Conservation (phyloP, 306 rosid species). For the Psophocarpus tetragonolobus region DNA sequence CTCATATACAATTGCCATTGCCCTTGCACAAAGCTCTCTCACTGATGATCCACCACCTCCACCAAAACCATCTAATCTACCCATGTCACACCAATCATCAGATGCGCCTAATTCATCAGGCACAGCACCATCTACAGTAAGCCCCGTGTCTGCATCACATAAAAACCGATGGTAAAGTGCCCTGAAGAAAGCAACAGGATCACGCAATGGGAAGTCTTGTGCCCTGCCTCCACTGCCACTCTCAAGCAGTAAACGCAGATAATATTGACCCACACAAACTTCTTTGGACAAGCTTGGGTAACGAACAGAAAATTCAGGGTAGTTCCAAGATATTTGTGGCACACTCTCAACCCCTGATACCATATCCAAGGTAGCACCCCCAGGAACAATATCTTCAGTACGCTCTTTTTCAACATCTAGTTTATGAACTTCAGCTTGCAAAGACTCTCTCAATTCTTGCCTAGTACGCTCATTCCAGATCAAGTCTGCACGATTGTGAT, state of each 20-base stretch:
- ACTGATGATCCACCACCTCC: slow-evolving; percentile 99
- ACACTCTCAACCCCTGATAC: slow-evolving; percentile 66
- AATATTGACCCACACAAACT: slow-evolving; percentile 99
- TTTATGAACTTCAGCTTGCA: slow-evolving; percentile 98
- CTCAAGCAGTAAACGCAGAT: slow-evolving; percentile 93
- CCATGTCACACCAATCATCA: slow-evolving; percentile 99
- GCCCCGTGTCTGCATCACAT: slow-evolving; percentile 98
- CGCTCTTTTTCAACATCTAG: slow-evolving; percentile 98
- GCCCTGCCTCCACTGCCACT: slow-evolving; percentile 95
- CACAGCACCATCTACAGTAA: slow-evolving; percentile 96
- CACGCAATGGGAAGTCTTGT: slow-evolving; percentile 92
- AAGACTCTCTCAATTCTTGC: slow-evolving; percentile 93
- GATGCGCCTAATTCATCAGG: slow-evolving; percentile 99
- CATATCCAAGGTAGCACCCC: slow-evolving; percentile 60
- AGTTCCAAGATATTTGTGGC: slow-evolving; percentile 97
- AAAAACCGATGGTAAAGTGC: slow-evolving; percentile 94
- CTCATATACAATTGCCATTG: slow-evolving; percentile 97
- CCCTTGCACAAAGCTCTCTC: slow-evolving; percentile 98
- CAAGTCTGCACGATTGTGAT: slow-evolving; percentile 99
- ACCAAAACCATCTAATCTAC: slow-evolving; percentile 98
- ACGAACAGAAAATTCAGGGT: slow-evolving; percentile 84
- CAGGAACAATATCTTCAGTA: slow-evolving; percentile 95
- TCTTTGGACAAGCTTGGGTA: slow-evolving; percentile 97
- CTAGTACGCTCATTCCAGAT: slow-evolving; percentile 99
- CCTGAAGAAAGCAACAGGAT: slow-evolving; percentile 94